These are phyloP conservation scores for Starmerella gropengiesseri DNA, from an alignment of 805 yeast genomes.

Conservation along the genomic window DNA sequence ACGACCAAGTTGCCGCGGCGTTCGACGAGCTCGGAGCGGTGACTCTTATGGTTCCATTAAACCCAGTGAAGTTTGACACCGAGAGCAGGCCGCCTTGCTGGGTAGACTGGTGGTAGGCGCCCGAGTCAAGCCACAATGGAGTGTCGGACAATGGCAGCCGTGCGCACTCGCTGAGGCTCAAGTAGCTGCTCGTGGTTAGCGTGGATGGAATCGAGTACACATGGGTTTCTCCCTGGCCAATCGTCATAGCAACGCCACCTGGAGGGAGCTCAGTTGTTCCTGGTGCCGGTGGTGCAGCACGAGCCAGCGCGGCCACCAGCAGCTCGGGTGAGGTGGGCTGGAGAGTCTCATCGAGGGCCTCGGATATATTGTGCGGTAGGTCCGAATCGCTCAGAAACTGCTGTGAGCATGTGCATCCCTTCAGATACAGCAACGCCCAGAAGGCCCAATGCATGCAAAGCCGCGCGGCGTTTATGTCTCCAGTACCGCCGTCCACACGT, in stretches of 20 bases:
- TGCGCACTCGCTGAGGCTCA: conserved; percentile 17
- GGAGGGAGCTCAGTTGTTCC: conserved; percentile 15
- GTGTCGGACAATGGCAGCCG: conserved; percentile 7
- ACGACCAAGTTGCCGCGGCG: conserved; percentile 39
- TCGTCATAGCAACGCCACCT: conserved; percentile 22
- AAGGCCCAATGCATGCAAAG: conserved; percentile 4
- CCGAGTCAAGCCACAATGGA: conserved; percentile 9
- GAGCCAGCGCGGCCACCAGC: not conserved
- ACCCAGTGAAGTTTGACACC: conserved; percentile 5
- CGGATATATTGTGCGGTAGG: not conserved
- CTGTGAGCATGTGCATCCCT: too few species aligned
- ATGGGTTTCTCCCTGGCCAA: conserved; percentile 30
- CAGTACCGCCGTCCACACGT: too few species aligned
- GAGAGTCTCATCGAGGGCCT: not conserved
- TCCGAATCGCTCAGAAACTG: not conserved
- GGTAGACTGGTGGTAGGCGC: conserved; percentile 11
- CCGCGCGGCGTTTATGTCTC: not conserved
- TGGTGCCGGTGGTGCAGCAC: conserved; percentile 1
- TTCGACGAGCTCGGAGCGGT: conserved; percentile 4
- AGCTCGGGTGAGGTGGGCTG: not conserved
- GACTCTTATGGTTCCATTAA: conserved; percentile 11
- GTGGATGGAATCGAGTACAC: conserved; percentile 21
- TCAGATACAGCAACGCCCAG: not conserved
- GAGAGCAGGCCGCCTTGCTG: conserved; percentile 19
- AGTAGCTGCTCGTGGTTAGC: not conserved